Conservation (phyloP, 129 eudicot genomes). For the Centrapalus pauciflorus region DNA sequence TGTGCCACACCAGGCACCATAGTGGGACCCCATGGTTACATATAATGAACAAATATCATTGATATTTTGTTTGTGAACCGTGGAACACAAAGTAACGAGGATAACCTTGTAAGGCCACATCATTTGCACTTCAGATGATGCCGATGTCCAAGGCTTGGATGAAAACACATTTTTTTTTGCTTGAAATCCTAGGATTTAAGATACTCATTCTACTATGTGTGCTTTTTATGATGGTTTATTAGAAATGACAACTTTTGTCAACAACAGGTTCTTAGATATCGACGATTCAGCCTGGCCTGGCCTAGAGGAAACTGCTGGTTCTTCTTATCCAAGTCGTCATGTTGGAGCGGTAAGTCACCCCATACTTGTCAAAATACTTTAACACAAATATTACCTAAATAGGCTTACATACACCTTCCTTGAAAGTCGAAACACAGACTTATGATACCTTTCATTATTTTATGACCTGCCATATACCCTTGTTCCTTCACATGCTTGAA, state of each 20-base stretch:
- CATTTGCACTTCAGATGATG: too few relatives aligned
- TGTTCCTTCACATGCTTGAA: too few relatives aligned
- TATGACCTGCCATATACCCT: too few relatives aligned
- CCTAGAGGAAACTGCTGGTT: slow-evolving; percentile 80
- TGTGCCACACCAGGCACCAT: too few relatives aligned
- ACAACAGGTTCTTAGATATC: slow-evolving; percentile 61
- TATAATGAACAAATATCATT: too few relatives aligned
- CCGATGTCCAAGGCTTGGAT: too few relatives aligned
- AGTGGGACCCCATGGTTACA: too few relatives aligned
- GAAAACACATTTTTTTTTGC: background rate
- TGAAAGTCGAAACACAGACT: too few relatives aligned
- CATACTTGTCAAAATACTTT: background rate
- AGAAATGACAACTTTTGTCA: background rate
- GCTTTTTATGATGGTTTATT: background rate
- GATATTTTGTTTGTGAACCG: too few relatives aligned
- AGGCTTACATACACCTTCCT: background rate
- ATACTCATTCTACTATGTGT: background rate
- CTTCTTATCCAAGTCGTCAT: slow-evolving; percentile 52
- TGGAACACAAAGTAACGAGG: too few relatives aligned
- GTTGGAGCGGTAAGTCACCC: slow-evolving; percentile 68
- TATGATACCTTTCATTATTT: background rate
- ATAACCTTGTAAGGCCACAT: too few relatives aligned
- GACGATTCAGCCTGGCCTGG: slow-evolving; percentile 73
- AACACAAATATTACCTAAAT: background rate
- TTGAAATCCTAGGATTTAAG: background rate